Evolutionary conservation across 2,329 filamentous ascomycete genomes (phyloP), one percentile per base, ranked within the genome.

Genomic region (Colletotrichum sp.): DNA sequence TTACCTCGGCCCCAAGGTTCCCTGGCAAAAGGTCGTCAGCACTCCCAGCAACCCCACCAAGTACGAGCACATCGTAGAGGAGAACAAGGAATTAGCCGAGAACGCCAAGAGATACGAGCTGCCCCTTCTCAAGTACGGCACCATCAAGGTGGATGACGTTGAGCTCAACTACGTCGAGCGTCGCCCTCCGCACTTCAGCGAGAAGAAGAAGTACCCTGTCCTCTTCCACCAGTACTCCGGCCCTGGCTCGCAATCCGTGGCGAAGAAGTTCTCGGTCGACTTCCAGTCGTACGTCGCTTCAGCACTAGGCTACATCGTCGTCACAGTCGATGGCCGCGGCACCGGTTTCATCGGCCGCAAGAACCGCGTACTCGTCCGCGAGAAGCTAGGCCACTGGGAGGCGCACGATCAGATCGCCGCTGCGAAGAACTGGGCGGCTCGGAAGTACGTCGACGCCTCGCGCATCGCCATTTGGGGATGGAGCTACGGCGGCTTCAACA

Each of bases 381-480:
- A 94, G 69, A 93, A 98, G 78, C 90, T 99, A 36, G 97, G 97
- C 21, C 88, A 94, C 80, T 95, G 93, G 82, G 97, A 99, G 87
- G 92, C 96, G 1, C 89, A 92, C 52, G 97, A 99, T 84, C 97
- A 99, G 84, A 99, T 99, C 79, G 94, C 93, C 30, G 94, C 96
- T 1, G 97, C 95, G 5, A 94, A 96, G 84, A 92, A 94, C 78
- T 99, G 95, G 93, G 93, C 94, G 0, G 87, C 88, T 49, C 96
- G 95, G 82, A 85, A 90, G 16, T 99, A 99, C 84, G 93, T 98
- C 16, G 98, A 99, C 83, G 88, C 91, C 30, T 89, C 92, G 8
- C 92, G 95, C 71, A 92, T 99, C 79, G 96, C 96, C 24, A 98
- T 99, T 82, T 99, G 97, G 97, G 97, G 97, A 64, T 99, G 97